phyloP scores from a whole-genome alignment of 225 moss, liverwort and hornwort species.

The Antitrichia curtipendula region DNA sequence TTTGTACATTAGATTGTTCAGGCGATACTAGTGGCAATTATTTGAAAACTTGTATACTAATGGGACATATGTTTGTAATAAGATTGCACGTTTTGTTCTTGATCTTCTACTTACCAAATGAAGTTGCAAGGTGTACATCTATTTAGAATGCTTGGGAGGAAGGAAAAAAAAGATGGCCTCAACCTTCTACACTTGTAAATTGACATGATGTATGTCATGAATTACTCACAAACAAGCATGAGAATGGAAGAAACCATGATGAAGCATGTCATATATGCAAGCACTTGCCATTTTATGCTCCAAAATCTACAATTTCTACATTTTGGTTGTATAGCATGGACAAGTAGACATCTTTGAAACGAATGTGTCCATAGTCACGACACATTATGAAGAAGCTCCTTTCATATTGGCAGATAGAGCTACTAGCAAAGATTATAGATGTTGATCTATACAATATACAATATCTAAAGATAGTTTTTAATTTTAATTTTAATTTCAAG shows the following conservation, averaged over 20 bases:
- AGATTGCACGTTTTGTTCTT: neutral
- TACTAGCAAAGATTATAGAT: neutral
- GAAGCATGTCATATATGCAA: neutral
- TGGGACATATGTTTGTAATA: neutral
- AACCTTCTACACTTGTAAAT: neutral
- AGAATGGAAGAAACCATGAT: neutral
- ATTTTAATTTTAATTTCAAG: neutral
- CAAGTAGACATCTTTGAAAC: too few species aligned
- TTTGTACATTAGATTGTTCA: slow-evolving; percentile 24
- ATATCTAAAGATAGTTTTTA: neutral
- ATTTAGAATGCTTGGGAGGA: neutral
- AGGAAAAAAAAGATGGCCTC: neutral
- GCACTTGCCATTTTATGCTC: neutral
- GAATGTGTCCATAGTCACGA: neutral
- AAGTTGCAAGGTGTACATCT: too few species aligned
- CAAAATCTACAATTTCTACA: neutral
- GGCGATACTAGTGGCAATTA: neutral
- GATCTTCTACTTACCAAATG: neutral
- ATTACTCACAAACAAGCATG: neutral
- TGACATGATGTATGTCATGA: neutral
- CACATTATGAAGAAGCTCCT: too few species aligned
- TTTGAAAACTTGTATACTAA: neutral
- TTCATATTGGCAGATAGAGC: neutral
- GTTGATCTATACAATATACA: neutral
- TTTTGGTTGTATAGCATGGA: neutral